Conservation (phyloP, 352 stramenopile species). For the Globisporangium irregulare region DNA sequence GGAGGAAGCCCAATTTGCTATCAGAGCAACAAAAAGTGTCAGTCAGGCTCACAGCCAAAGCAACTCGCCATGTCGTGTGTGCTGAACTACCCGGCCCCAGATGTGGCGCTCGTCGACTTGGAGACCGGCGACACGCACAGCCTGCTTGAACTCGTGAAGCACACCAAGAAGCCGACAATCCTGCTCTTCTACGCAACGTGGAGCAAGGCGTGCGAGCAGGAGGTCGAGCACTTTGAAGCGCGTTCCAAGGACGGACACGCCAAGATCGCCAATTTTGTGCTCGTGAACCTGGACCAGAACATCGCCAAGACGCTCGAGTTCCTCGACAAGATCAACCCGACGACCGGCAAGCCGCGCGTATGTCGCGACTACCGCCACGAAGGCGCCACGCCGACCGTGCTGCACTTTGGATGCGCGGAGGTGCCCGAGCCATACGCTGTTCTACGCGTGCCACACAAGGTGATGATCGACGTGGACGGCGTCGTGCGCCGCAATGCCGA, state of each 20-base stretch:
- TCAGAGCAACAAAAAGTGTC: neutral
- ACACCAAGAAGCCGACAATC: constrained; percentile 36
- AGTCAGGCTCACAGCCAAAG: neutral
- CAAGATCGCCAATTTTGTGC: constrained; percentile 55
- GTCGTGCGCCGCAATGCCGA: constrained; percentile 52
- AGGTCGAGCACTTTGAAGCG: constrained; percentile 53
- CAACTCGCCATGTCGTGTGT: constrained; percentile 36
- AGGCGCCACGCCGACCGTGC: constrained; percentile 42
- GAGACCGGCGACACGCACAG: constrained; percentile 39
- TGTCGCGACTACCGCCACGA: constrained; percentile 45
- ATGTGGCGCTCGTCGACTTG: constrained; percentile 49
- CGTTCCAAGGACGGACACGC: constrained; percentile 51
- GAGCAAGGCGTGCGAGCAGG: constrained; percentile 47
- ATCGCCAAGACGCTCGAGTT: constrained; percentile 43
- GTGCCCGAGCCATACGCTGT: constrained; percentile 54
- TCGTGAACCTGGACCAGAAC: constrained; percentile 67
- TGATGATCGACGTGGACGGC: constrained; percentile 43
- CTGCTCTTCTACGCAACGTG: constrained; percentile 67
- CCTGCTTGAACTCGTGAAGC: constrained; percentile 32
- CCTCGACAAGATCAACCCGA: constrained; percentile 37
- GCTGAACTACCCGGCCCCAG: constrained; percentile 44
- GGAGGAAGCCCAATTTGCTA: neutral
- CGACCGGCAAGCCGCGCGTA: constrained; percentile 39
- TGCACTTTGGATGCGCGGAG: constrained; percentile 51
- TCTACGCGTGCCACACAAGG: constrained; percentile 43